Percentiles rank a stretch among this genome's conserved stretches.
Evolutionary conservation across 2,329 filamentous ascomycete genomes (phyloP).

Genomic region (Grosmannia penicillata): DNA sequence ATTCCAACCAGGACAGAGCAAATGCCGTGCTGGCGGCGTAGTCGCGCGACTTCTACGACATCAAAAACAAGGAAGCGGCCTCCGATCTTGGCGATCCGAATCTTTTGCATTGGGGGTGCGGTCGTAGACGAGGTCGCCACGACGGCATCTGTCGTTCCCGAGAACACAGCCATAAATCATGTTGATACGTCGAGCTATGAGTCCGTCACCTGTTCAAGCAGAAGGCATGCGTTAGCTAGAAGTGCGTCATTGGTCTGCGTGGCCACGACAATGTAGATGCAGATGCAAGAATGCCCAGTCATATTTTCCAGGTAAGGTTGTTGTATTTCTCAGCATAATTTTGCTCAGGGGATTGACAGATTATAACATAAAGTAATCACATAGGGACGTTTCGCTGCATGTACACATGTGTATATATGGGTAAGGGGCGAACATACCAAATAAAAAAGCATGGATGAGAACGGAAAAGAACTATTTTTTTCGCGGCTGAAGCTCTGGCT

Average conservation of each 20-base stretch:
- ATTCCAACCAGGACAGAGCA: conserved; percentile 77
- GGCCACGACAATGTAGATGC: too few species aligned
- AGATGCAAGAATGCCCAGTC: conserved; percentile 7
- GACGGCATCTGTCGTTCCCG: background rate
- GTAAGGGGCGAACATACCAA: too few species aligned
- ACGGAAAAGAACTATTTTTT: background rate
- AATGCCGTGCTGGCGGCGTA: conserved; percentile 70
- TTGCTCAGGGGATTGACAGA: conserved; percentile 46
- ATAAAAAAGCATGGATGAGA: conserved; percentile 3
- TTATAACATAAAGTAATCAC: conserved; percentile 38
- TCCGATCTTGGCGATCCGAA: conserved; percentile 69
- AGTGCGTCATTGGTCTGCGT: background rate
- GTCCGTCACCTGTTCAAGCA: too few species aligned
- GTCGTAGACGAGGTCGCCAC: too few species aligned
- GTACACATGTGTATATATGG: too few species aligned
- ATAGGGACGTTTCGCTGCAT: conserved; percentile 9
- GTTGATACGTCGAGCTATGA: too few species aligned
- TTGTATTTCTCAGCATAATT: conserved; percentile 22
- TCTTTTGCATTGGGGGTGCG: conserved; percentile 21
- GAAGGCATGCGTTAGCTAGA: background rate
- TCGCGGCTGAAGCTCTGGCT: background rate
- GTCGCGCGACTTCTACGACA: conserved; percentile 59
- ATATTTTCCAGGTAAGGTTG: conserved; percentile 6
- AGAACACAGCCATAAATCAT: background rate
- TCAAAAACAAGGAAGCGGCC: conserved; percentile 85